A percentile compares a stretch with the other conserved stretches of the same genome.
Conservation (phyloP, 768 basidiomycete species). For the Pleurotus tuber-regium region DNA sequence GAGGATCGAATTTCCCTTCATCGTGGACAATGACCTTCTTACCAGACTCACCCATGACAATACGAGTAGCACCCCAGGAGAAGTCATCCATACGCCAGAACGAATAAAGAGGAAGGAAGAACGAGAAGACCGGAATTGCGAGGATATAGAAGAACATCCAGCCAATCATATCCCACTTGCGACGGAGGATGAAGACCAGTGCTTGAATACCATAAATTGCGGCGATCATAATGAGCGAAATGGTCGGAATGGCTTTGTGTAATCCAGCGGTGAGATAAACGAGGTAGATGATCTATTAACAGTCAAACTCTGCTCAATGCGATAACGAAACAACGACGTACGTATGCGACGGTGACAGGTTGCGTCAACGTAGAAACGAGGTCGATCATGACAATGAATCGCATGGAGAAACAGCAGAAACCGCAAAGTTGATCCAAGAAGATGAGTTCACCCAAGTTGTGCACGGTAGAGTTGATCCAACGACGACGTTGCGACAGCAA, state of each 20-base stretch:
- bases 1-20: conserved; percentile 96
- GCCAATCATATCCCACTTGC: conserved; percentile 98
- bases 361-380: conserved; percentile 82
- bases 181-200: conserved; percentile 84
- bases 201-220: conserved; percentile 95
- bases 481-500: conserved; percentile 94
- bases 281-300: conserved; percentile 76
- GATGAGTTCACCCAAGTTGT: conserved; percentile 92
- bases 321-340: conserved; percentile 39
- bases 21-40: conserved; percentile 97
- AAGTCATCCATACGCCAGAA: conserved; percentile 99
- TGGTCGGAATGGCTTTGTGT: conserved; percentile 66
- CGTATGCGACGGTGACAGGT: conserved; percentile 87
- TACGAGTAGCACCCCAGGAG: conserved; percentile 91
- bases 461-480: conserved; percentile 99
- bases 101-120: conserved; percentile 89
- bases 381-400: conserved; percentile 97
- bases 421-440: conserved; percentile 91
- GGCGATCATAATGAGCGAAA: conserved; percentile 90
- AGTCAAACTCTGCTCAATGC: conserved; percentile 13
- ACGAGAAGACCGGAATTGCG: conserved; percentile 91
- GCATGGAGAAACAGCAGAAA: conserved; percentile 99
- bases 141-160: conserved; percentile 97
- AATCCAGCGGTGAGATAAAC: conserved; percentile 74
- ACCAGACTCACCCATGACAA: conserved; percentile 91